Evolutionary conservation across 345 rosid species (phyloP).

Genomic region (Sisymbrium irio): DNA sequence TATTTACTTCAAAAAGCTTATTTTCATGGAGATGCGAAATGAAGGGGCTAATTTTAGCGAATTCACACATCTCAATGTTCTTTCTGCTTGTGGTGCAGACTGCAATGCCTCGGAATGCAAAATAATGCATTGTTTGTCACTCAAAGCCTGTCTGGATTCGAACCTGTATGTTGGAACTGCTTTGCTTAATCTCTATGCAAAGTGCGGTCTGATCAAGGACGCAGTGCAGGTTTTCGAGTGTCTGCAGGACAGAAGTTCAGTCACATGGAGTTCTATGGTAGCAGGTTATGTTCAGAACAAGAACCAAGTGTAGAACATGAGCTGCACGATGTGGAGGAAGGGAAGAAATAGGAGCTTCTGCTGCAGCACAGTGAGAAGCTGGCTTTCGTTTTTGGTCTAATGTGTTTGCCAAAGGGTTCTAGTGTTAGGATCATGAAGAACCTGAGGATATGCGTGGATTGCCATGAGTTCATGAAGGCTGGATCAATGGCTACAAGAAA

Average conservation of each 20-base stretch:
- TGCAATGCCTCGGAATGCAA: slow-evolving; percentile 51
- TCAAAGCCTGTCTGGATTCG: slow-evolving; percentile 48
- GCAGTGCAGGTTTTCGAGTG: slow-evolving; percentile 53
- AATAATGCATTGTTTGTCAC: slow-evolving; percentile 61
- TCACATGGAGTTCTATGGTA: slow-evolving; percentile 86
- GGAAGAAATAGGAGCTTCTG: slow-evolving; percentile 53
- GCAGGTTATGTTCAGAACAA: slow-evolving; percentile 72
- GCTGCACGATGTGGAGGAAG: slow-evolving; percentile 59
- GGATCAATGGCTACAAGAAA: slow-evolving; percentile 49
- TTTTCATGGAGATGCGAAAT: slow-evolving; percentile 48
- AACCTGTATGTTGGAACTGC: slow-evolving; percentile 69
- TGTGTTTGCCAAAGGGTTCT: slow-evolving; percentile 43
- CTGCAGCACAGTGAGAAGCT: slow-evolving; percentile 74
- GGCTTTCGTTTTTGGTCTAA: slow-evolving; percentile 56
- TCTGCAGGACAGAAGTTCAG: slow-evolving; percentile 60
- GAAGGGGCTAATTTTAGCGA: slow-evolving; percentile 46
- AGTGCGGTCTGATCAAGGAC: slow-evolving; percentile 52
- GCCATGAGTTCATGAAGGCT: slow-evolving; percentile 73
- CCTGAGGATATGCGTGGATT: slow-evolving; percentile 73
- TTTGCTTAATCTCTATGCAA: slow-evolving; percentile 76
- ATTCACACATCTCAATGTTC: slow-evolving; percentile 71
- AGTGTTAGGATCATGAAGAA: slow-evolving; percentile 74
- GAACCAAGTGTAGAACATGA: slow-evolving; percentile 47
- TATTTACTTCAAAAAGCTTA: too few relatives aligned
- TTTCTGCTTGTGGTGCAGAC: slow-evolving; percentile 60